Evolutionary conservation across 805 yeast species (phyloP), one percentile per base, ranked within the genome.

Genomic region (Yamadazyma takamatsuzukensis): DNA sequence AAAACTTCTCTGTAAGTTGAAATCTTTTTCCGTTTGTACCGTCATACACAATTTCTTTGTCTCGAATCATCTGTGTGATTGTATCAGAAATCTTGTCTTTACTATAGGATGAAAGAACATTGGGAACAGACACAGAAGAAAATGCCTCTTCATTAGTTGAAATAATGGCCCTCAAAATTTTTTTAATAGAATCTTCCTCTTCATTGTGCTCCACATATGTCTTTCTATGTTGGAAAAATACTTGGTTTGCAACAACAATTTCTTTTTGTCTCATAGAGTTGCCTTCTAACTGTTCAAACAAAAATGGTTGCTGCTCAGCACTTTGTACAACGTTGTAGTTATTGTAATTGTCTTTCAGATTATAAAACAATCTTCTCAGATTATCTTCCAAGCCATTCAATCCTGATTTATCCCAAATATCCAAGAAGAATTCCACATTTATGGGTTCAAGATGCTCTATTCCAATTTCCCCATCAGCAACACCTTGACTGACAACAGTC

Each of bases 201-300:
- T 12, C 41, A 37, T 4, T 46, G 3, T 19, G 34, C 11, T 31
- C 31, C n/a, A 3, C 18, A 13, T 23, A 15, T 3, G 37, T 40
- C 10, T 10, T 6, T 11, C 47, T 43, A 6, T 65, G 51, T 29
- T 51, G 59, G 16, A 69, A 58, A 48, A 75, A 81, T 0, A 72
- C 56, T 2, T 63, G 56, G 22, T 61, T 63, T 0, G 75, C 55
- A 30, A 80, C 54, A 17, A 67, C 58, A 8, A 72, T 72, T 44
- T 84, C 89, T 33, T 83, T 74, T 45, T 81, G 87, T 33, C 81
- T 61, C 81, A 84, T 77, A 1, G 95, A 80, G 18, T 73, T 67
- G 31, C 70, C 74, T 26, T 70, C 78, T 31, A 67, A 61, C 17
- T 73, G 64, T 15, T 74, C 77, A 19, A 49, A 59, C 54, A 61